These are phyloP conservation scores for Pythium brassicae DNA, from an alignment of 352 stramenopile genomes.

Conservation along the genomic window DNA sequence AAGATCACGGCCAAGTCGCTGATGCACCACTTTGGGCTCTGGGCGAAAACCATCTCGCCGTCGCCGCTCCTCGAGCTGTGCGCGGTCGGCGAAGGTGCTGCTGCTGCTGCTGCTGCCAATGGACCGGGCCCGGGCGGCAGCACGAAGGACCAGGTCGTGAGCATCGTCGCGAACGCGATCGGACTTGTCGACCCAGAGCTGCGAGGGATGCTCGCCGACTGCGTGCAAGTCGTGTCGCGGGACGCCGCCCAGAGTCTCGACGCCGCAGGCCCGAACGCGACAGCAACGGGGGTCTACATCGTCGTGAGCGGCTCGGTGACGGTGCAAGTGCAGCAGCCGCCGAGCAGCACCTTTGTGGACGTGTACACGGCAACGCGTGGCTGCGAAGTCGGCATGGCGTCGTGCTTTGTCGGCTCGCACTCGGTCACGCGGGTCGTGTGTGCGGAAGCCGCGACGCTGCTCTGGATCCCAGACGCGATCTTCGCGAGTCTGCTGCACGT, in stretches of 20 bases:
- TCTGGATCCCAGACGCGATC: constrained; percentile 53
- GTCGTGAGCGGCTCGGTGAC: constrained; percentile 53
- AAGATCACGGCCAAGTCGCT: constrained; percentile 78
- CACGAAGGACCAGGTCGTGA: constrained; percentile 23
- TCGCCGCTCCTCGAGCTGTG: constrained; percentile 25
- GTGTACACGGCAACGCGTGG: constrained; percentile 52
- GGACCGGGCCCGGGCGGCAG: constrained; percentile 3
- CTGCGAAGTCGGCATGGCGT: constrained; percentile 61
- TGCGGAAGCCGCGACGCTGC: constrained; percentile 32
- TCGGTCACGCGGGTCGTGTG: constrained; percentile 43
- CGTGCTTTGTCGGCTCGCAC: constrained; percentile 61
- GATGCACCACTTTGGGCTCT: constrained; percentile 78
- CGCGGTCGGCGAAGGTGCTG: constrained; percentile 11
- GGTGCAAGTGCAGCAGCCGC: constrained; percentile 38
- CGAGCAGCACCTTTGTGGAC: constrained; percentile 32
- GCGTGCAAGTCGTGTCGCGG: constrained; percentile 27
- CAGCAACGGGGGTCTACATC: constrained; percentile 39
- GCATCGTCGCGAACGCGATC: constrained; percentile 36
- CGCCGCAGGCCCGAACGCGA: not conserved
- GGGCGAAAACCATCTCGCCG: constrained; percentile 32
- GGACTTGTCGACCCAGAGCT: constrained; percentile 40
- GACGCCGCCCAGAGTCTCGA: constrained; percentile 24
- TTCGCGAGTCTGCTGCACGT: constrained; percentile 58
- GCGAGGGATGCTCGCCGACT: constrained; percentile 23
- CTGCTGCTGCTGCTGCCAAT: too few species aligned